Base-by-base conservation (phyloP, 768 basidiomycete species). In the Tricholoma bakamatsutake region DNA sequence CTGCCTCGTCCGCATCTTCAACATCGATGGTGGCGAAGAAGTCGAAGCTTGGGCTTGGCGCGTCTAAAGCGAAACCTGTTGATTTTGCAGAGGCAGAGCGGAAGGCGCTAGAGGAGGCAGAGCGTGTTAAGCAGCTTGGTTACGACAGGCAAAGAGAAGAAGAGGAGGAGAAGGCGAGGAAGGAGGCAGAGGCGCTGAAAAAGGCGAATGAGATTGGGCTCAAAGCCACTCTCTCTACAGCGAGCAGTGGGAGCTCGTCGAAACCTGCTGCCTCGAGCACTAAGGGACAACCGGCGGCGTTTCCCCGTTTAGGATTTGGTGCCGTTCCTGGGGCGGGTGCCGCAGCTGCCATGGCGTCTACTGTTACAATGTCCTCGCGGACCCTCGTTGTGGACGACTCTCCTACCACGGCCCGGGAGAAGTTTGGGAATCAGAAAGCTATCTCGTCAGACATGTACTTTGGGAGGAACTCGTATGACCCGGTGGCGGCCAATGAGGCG, bases 401-500 rank as follows among this genome's bases (percentile, higher is more conserved):
- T 27, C 84, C 85, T 0, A 93, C 84, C 4, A 82, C 81, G 15
- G 96, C 97, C 1, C 84, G 94, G 55, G 88, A 95, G 7, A 92
- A 90, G 63, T 99, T 98, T 68, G 91, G 93, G 2, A 69, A 66
- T 57, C 97, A 98, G 68, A 99, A 98, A 67, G 93, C 83, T 53
- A 99, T 99, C 68, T 98, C 95, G 5, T 96, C 93, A 3, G 97
- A 98, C 66, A 93, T 94, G 90, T 98, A 88, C 76, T 98, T 98
- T 68, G 93, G 87, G 21, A 82, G 96, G 40, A 88, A 89, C 49
- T 70, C 84, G 18, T 98, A 97, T 72, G 95, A 98, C 66, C 83
- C 91, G 1, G 64, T 69, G 35, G 77, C 83, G 3, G 64, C 80
- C 40, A 71, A 76, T 46, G 93, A 98, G 71, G 94, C 94, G 5